A percentile compares a stretch with the other conserved stretches of the same genome.
These are phyloP conservation scores for Lachancea nothofagi DNA, from an alignment of 805 yeast species.

Conservation along the genomic window DNA sequence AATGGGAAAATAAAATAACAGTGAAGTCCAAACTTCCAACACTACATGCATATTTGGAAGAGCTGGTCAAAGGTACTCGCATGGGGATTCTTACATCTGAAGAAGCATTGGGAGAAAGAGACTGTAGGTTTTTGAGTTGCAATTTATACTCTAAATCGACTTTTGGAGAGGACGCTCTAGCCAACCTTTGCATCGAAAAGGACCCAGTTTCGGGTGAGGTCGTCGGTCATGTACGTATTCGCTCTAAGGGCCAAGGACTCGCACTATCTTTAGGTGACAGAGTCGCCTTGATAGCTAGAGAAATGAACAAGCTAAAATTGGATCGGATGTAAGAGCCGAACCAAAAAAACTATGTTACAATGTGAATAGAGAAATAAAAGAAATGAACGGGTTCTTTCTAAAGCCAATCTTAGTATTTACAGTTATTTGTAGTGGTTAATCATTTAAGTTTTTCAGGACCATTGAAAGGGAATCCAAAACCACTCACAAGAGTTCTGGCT, in stretches of 20 bases:
- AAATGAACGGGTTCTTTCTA: constrained; percentile 5
- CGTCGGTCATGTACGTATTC: constrained; percentile 90
- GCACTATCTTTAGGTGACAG: constrained; percentile 93
- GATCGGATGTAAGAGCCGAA: constrained; percentile 26
- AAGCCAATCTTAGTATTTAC: constrained; percentile 7
- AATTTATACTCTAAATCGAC: constrained; percentile 87
- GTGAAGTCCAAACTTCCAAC: constrained; percentile 64
- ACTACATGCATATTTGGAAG: constrained; percentile 72
- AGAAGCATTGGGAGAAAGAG: constrained; percentile 82
- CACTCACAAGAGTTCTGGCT: constrained; percentile 79
- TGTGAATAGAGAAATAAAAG: constrained; percentile 2
- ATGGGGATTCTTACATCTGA: constrained; percentile 93
- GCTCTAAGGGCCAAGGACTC: constrained; percentile 96
- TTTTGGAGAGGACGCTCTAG: constrained; percentile 96
- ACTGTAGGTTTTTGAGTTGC: constrained; percentile 77
- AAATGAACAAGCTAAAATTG: constrained; percentile 37
- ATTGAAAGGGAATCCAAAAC: constrained; percentile 73
- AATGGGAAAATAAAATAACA: constrained; percentile 97
- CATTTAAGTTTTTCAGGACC: constrained; percentile 31
- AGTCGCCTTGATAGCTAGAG: constrained; percentile 76
- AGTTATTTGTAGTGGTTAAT: neutral
- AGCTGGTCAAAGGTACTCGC: constrained; percentile 68
- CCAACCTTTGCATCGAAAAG: constrained; percentile 89
- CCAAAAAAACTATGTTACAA: constrained; percentile 1
- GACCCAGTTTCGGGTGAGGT: constrained; percentile 60